These are phyloP conservation scores for Tribonema minus DNA, from an alignment of 108 stramenopile species.

Conservation along the genomic window DNA sequence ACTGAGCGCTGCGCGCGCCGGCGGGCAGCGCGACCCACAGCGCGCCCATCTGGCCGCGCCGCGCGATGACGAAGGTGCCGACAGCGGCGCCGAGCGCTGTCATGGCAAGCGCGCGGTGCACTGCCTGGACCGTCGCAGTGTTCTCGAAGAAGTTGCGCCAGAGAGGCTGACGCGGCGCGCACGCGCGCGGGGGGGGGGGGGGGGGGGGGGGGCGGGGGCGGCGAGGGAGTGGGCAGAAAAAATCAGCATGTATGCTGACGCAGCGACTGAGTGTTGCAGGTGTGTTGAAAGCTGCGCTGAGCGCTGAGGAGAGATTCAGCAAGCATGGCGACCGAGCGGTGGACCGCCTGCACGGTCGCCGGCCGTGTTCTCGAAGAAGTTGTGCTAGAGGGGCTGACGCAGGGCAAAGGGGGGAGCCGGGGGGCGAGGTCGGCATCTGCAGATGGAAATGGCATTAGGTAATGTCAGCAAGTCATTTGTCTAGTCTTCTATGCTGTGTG, in stretches of 20 bases:
- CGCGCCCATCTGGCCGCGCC: conserved; percentile 51
- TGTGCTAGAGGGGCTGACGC: conserved; percentile 66
- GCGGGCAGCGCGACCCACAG: conserved; percentile 45
- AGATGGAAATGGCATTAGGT: no score
- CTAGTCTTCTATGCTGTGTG: no score
- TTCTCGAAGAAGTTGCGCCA: conserved; percentile 87
- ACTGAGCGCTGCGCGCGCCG: conserved; percentile 5
- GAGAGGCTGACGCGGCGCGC: conserved; percentile 57
- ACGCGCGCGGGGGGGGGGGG: no score
- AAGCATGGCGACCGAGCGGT: conserved; percentile 82
- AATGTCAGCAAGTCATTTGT: no score
- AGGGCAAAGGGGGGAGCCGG: conserved; percentile 1
- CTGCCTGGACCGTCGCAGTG: conserved; percentile 95
- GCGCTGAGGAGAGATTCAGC: no score
- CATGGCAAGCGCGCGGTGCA: conserved; percentile 88
- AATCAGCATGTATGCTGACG: no score
- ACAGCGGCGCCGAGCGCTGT: conserved; percentile 66
- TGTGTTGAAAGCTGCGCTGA: conserved; percentile 60
- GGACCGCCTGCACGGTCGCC: conserved; percentile 97
- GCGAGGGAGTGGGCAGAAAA: no score
- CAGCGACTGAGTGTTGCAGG: no score
- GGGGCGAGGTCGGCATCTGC: neutral
- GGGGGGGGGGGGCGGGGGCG: neutral
- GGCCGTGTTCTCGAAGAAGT: conserved; percentile 91
- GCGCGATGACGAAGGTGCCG: conserved; percentile 53